A percentile compares a stretch with the other conserved stretches of the same genome.
Conservation (phyloP, 208 protist genomes). For the Crithidia fasciculata region DNA sequence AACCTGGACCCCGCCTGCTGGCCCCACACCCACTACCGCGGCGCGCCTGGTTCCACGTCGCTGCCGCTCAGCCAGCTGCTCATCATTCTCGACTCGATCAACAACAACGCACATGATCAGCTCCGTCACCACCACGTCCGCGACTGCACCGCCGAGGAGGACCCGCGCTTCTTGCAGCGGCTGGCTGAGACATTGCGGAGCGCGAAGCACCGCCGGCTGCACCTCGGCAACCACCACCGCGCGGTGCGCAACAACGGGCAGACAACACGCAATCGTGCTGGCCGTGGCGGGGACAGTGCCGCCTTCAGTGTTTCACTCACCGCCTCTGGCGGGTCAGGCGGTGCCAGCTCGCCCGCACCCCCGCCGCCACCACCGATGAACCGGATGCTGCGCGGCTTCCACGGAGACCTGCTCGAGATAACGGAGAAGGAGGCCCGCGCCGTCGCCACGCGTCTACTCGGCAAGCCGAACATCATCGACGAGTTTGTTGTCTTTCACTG, state of each 20-base stretch:
- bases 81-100: conserved; percentile 66
- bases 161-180: conserved; percentile 49
- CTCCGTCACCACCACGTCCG: conserved; percentile 36
- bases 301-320: conserved; percentile 11
- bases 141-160: conserved; percentile 53
- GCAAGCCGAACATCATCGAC: conserved; percentile 53
- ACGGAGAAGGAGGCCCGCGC: conserved; percentile 60
- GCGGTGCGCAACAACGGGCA: conserved; percentile 71
- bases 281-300: conserved; percentile 3
- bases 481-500: conserved; percentile 64
- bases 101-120: conserved; percentile 54
- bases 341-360: conserved; percentile 13
- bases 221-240: conserved; percentile 69
- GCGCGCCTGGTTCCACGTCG: conserved; percentile 9
- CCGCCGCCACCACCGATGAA: conserved; percentile 55
- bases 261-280: conserved; percentile 45
- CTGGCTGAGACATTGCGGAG: conserved; percentile 67
- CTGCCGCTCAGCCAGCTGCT: conserved; percentile 61
- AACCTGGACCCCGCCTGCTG: neutral
- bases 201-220: conserved; percentile 64
- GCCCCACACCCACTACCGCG: conserved; percentile 22
- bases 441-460: conserved; percentile 46
- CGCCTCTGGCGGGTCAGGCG: neutral
- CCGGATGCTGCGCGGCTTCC: conserved; percentile 57
- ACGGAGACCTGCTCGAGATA: conserved; percentile 70